phyloP scores from a whole-genome alignment of 2,329 filamentous ascomycete genomes.

The Phialemoniopsis sp. region DNA sequence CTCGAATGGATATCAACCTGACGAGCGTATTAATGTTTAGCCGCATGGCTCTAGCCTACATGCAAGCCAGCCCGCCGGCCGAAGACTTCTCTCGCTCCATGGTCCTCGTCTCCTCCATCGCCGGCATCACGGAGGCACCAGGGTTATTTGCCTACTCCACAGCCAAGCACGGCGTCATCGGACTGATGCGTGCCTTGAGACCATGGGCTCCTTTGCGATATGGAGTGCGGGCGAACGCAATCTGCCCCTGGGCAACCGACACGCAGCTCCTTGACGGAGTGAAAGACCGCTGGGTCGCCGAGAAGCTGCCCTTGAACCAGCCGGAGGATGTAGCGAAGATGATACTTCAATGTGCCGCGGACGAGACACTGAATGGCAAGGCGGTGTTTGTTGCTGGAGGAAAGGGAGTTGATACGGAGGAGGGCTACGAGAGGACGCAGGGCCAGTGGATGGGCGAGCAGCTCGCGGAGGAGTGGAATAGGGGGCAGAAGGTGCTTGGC shows the following conservation, averaged over 20 bases:
- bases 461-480: constrained; percentile 12
- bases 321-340: constrained; percentile 34
- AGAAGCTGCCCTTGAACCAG: constrained; percentile 33
- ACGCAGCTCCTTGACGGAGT: constrained; percentile 36
- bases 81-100: constrained; percentile 16
- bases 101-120: constrained; percentile 27
- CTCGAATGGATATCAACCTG: constrained; percentile 40
- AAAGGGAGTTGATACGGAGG: constrained; percentile 17
- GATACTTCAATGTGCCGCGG: constrained; percentile 29
- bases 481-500: constrained; percentile 14
- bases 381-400: constrained; percentile 18
- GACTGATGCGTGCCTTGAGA: constrained; percentile 40
- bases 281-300: constrained; percentile 26
- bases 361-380: constrained; percentile 20
- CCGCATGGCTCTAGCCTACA: constrained; percentile 43
- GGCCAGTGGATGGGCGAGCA: constrained; percentile 20
- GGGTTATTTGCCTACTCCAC: constrained; percentile 41
- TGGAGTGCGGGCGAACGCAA: constrained; percentile 34
- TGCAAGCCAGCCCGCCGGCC: constrained; percentile 25
- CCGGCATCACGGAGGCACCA: constrained; percentile 43
- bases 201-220: constrained; percentile 21
- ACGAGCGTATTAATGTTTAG: constrained; percentile 40
- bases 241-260: constrained; percentile 43
- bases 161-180: constrained; percentile 45
- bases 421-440: constrained; percentile 14